Percentiles rank a stretch among this genome's conserved stretches.
Conservation (phyloP, 2,329 filamentous ascomycete genomes). For the Pseudocercospora musae region DNA sequence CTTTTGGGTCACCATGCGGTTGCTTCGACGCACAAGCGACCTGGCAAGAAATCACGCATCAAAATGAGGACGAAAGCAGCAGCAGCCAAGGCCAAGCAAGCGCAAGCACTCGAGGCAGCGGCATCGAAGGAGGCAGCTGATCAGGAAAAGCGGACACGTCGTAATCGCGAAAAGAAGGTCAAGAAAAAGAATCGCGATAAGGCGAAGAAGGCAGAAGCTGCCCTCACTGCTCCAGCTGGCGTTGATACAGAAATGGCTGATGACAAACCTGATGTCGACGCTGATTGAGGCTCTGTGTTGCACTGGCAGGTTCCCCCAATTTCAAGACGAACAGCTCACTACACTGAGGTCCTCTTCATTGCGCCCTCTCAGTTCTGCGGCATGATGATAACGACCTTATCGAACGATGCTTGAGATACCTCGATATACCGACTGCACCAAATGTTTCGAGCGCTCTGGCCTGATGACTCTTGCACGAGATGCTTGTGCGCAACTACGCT, state of each 20-base stretch:
- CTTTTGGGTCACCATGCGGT: neutral
- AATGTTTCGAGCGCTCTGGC: neutral
- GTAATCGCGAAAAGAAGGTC: constrained; percentile 37
- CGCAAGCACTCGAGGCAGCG: constrained; percentile 24
- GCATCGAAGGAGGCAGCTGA: constrained; percentile 31
- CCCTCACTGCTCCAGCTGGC: neutral
- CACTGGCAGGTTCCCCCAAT: neutral
- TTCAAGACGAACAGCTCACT: neutral
- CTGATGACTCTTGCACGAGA: neutral
- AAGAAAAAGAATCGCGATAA: constrained; percentile 36
- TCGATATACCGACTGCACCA: neutral
- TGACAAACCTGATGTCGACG: neutral
- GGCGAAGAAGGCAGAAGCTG: constrained; percentile 31
- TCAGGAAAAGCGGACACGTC: constrained; percentile 33
- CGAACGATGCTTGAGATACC: neutral
- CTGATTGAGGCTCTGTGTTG: neutral
- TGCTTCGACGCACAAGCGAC: constrained; percentile 26
- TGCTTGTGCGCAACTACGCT: neutral
- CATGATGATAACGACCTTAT: neutral
- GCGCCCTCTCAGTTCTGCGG: neutral
- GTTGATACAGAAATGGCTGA: neutral
- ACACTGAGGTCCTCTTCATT: neutral
- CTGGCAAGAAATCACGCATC: constrained; percentile 34
- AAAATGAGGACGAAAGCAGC: constrained; percentile 27
- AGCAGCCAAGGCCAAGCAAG: constrained; percentile 21